Conservation (phyloP, 1,284 basidiomycete species). For the Cutaneotrichosporon arboriforme region DNA sequence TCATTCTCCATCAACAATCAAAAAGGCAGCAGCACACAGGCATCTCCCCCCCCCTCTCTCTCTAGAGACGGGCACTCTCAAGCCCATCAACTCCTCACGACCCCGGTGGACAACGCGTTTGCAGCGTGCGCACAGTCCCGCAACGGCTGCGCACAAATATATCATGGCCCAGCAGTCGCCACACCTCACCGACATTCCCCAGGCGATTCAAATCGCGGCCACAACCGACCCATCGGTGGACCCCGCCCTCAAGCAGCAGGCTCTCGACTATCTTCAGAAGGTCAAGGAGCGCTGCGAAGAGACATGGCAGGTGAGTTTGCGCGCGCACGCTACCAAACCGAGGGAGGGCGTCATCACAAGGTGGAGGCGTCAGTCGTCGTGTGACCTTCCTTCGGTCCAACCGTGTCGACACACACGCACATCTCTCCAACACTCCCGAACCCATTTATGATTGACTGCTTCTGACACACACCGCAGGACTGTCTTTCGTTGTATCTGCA, state of each 20-base stretch:
- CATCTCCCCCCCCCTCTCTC: too few species aligned
- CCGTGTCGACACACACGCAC: background rate
- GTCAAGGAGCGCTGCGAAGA: slow-evolving; percentile 46
- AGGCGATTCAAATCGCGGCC: slow-evolving; percentile 47
- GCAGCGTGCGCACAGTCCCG: background rate
- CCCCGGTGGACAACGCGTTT: background rate
- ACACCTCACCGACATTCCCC: slow-evolving; percentile 45
- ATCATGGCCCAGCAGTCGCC: slow-evolving; percentile 29
- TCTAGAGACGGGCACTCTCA: too few species aligned
- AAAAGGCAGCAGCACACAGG: too few species aligned
- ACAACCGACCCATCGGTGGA: slow-evolving; percentile 35
- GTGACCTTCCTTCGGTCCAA: background rate
- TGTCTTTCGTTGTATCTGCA: slow-evolving; percentile 48
- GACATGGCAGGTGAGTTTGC: slow-evolving; percentile 49
- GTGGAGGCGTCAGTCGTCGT: background rate
- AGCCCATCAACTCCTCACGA: too few species aligned
- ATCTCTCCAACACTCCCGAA: background rate
- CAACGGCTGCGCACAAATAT: too few species aligned
- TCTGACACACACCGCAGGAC: slow-evolving; percentile 28
- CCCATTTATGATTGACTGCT: background rate
- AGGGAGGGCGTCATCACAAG: too few species aligned
- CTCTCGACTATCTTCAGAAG: slow-evolving; percentile 45
- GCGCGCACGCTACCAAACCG: too few species aligned
- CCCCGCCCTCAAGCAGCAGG: slow-evolving; percentile 42
- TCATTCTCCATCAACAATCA: background rate